Base-by-base conservation (phyloP, 768 basidiomycete species). In the Grammothele lineata region DNA sequence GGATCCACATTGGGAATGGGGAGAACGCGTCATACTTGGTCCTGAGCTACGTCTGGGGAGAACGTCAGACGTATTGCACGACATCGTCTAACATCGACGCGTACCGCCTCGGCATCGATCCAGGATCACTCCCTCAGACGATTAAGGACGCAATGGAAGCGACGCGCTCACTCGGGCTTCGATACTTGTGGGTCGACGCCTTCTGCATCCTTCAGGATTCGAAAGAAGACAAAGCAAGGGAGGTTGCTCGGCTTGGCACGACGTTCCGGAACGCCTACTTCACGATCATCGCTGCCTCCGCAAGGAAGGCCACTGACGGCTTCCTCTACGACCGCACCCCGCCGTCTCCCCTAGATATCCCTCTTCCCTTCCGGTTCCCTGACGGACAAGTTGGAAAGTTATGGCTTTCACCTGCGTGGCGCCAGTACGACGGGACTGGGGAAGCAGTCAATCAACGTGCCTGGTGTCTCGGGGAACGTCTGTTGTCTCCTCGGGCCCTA, bases 141-240 rank as follows among this genome's bases (percentile, higher is more conserved):
- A 42, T 54, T 40, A 17, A 19, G n/a, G 52, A 54, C 22, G 47
- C 52, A 1, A 47, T 54, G 21, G 18, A 36, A 1, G 8, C 23
- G 14, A 44, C 46, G 17, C 43, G 42, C 34, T 9, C 21, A 14
- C 19, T 49, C 14, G 47, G 48, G 2, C n/a, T 47, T 9, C 44
- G 43, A 18, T 44, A 44, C n/a, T 43, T 54, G 5, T 54, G 52
- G 52, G 43, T 54, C 14, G 48, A 54, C 37, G 37, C 47, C 10
- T 25, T 54, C 4, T 54, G 52, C 27, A 49, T 54, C 36, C 4
- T 54, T 17, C 52, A 54, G 17, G 52, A 54, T 35, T 41, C 34
- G 14, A 21, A 19, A 3, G 43, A 32, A 8, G 52, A 54, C 36
- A 42, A 30, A 22, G 23, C 21, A 19, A 43, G 26, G 25, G 49